Conservation (phyloP, 2,329 filamentous ascomycete genomes). For the Talaromyces sp. region DNA sequence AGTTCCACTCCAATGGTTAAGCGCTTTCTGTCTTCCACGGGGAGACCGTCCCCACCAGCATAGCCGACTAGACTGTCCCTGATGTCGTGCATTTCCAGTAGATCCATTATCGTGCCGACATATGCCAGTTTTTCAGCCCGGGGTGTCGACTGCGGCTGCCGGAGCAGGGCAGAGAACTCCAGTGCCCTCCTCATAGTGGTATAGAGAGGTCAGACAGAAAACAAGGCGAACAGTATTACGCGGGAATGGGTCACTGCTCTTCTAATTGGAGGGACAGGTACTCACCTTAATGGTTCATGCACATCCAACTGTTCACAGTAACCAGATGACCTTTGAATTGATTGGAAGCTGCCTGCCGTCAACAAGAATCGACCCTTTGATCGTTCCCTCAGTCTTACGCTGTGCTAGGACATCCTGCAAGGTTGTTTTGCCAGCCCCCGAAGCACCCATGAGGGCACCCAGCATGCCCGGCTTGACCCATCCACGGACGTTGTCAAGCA, state of each 20-base stretch:
- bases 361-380: slow-evolving; percentile 64
- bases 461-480: slow-evolving; percentile 76
- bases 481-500: slow-evolving; percentile 67
- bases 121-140: slow-evolving; percentile 61
- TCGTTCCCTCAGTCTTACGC: slow-evolving; percentile 63
- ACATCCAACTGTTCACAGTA: slow-evolving; percentile 70
- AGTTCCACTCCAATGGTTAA: slow-evolving; percentile 71
- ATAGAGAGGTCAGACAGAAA: too few species aligned
- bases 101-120: slow-evolving; percentile 62
- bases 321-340: slow-evolving; percentile 62
- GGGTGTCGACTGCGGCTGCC: slow-evolving; percentile 42
- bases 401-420: slow-evolving; percentile 73
- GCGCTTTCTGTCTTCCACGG: slow-evolving; percentile 66
- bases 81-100: slow-evolving; percentile 62
- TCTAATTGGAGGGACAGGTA: too few species aligned
- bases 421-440: slow-evolving; percentile 73
- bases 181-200: slow-evolving; percentile 65
- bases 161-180: slow-evolving; percentile 63
- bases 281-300: slow-evolving; percentile 56
- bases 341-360: slow-evolving; percentile 60
- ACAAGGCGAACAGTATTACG: too few species aligned
- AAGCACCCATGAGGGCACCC: slow-evolving; percentile 75
- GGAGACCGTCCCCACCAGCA: slow-evolving; percentile 44
- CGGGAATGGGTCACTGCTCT: too few species aligned
- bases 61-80: slow-evolving; percentile 61